phyloP scores from a whole-genome alignment of 441 rosid genomes.

The Capsella rubella region DNA sequence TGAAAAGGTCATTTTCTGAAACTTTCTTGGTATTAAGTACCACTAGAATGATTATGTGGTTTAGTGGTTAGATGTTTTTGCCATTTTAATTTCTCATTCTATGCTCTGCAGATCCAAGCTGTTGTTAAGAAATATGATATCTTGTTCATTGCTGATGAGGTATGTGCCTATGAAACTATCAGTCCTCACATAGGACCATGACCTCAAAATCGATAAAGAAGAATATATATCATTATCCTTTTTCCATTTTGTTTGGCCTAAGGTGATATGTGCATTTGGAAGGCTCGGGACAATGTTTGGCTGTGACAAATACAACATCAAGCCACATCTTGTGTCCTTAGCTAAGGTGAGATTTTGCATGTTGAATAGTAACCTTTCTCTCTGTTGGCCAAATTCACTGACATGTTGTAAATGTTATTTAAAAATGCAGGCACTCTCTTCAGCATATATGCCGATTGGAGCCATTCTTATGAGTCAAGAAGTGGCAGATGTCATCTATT shows the following conservation, averaged over 20 bases:
- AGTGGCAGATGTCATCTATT: conserved; percentile 83
- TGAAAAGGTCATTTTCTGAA: conserved; percentile 66
- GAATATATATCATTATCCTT: background rate
- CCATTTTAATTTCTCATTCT: background rate
- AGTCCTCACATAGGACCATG: background rate
- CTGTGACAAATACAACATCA: conserved; percentile 75
- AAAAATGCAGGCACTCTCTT: conserved; percentile 79
- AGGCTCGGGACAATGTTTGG: conserved; percentile 99
- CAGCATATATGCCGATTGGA: conserved; percentile 93
- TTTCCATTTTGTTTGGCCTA: conserved; percentile 27
- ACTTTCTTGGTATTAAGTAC: conserved; percentile 1
- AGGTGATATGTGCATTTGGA: conserved; percentile 99
- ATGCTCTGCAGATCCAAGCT: conserved; percentile 78
- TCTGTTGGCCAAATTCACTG: background rate
- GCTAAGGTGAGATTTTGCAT: conserved; percentile 71
- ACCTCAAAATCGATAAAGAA: background rate
- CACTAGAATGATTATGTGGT: background rate
- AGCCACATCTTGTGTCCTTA: conserved; percentile 79
- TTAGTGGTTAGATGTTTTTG: background rate
- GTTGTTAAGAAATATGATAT: conserved; percentile 89
- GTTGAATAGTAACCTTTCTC: background rate
- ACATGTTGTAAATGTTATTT: background rate
- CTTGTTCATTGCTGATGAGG: conserved; percentile 96
- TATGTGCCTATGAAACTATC: conserved; percentile 33
- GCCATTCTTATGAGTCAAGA: conserved; percentile 86